Evolutionary conservation across 2,329 filamentous ascomycete genomes (phyloP).

Genomic region (Zasmidium cellare): DNA sequence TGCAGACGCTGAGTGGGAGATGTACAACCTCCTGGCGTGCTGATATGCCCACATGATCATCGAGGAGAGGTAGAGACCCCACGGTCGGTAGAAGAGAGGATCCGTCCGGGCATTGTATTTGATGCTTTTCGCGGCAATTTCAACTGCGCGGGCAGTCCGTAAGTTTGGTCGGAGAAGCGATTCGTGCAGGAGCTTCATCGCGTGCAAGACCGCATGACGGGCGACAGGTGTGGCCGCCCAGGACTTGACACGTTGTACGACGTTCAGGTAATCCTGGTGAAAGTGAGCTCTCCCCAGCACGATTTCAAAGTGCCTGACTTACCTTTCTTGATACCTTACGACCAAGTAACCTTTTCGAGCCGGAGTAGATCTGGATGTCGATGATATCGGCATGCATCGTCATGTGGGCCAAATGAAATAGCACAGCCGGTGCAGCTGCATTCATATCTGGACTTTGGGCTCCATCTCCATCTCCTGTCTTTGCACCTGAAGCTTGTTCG

Average conservation of each 20-base stretch:
- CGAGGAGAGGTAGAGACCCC: conserved; percentile 88
- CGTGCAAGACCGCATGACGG: conserved; percentile 85
- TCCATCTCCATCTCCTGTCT: conserved; percentile 30
- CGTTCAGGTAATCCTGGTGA: conserved; percentile 66
- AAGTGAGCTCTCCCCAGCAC: neutral
- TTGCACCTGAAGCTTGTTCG: conserved; percentile 70
- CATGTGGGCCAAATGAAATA: conserved; percentile 92
- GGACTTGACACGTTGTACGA: conserved; percentile 76
- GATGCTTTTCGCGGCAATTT: conserved; percentile 1
- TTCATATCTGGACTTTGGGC: conserved; percentile 37
- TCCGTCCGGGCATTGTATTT: conserved; percentile 81
- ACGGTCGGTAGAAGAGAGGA: conserved; percentile 81
- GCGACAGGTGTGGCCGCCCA: conserved; percentile 87
- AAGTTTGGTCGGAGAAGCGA: conserved; percentile 62
- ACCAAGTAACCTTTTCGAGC: conserved; percentile 78
- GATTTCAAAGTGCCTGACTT: neutral
- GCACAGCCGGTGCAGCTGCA: conserved; percentile 65
- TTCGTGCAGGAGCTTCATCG: conserved; percentile 78
- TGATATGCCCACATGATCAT: conserved; percentile 93
- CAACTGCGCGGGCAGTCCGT: conserved; percentile 16
- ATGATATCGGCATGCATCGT: conserved; percentile 94
- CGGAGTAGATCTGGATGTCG: conserved; percentile 90
- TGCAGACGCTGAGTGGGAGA: conserved; percentile 5
- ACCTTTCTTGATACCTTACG: conserved; percentile 72
- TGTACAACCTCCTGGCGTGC: conserved; percentile 54